A percentile compares a stretch with the other conserved stretches of the same genome.
Conservation (phyloP, 345 rosid genomes). For the Citrus trifoliata region DNA sequence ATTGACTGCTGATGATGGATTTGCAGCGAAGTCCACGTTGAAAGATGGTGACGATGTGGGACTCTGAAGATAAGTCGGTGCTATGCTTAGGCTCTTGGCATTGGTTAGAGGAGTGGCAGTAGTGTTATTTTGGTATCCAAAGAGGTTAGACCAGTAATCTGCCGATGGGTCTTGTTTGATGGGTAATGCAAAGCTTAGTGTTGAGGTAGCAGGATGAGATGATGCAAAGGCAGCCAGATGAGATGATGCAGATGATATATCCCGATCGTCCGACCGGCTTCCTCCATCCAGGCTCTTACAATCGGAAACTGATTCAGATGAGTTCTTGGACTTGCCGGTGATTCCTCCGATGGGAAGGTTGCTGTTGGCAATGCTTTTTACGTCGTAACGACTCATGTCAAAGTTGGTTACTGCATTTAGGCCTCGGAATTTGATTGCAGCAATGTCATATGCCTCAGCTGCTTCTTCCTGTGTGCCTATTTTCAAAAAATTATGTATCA, state of each 20-base stretch:
- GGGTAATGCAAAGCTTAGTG: slow-evolving; percentile 55
- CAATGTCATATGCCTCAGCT: slow-evolving; percentile 96
- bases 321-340: slow-evolving; percentile 37
- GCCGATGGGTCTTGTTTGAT: slow-evolving; percentile 60
- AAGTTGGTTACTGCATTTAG: slow-evolving; percentile 89
- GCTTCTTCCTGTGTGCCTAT: slow-evolving; percentile 96
- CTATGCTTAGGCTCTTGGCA: slow-evolving; percentile 9
- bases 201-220: slow-evolving; percentile 29
- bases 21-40: slow-evolving; percentile 30
- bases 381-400: slow-evolving; percentile 89
- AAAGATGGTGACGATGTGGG: slow-evolving; percentile 8
- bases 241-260: slow-evolving; percentile 51
- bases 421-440: slow-evolving; percentile 93
- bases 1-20: slow-evolving; percentile 11
- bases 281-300: slow-evolving; percentile 35
- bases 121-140: slow-evolving; percentile 36
- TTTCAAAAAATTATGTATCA: neutral
- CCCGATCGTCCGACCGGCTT: slow-evolving; percentile 38
- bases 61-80: slow-evolving; percentile 19
- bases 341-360: slow-evolving; percentile 87
- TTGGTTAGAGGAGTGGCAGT: slow-evolving; percentile 6
- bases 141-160: slow-evolving; percentile 62
- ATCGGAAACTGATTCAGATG: slow-evolving; percentile 43
- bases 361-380: slow-evolving; percentile 77
- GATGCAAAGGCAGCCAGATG: slow-evolving; percentile 33